A percentile compares a stretch with the other conserved stretches of the same genome.
These are phyloP conservation scores for Leccinum fuscescens DNA, from an alignment of 1,284 basidiomycete genomes.

Conservation along the genomic window DNA sequence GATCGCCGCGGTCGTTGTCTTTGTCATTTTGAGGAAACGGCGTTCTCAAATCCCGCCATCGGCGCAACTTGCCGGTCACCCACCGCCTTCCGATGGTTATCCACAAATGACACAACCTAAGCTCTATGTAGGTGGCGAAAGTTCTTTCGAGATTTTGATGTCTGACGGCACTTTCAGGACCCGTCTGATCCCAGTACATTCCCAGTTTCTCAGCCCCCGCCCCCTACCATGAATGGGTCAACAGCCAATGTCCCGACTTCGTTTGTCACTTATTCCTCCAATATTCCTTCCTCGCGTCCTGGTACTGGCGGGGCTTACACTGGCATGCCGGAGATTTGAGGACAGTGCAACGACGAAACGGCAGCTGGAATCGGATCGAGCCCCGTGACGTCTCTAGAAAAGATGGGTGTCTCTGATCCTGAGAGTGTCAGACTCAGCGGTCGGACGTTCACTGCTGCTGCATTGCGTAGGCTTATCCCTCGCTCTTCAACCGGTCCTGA, in stretches of 20 bases:
- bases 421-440: background rate
- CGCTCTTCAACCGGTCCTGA: too few relatives aligned
- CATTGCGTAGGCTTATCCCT: background rate
- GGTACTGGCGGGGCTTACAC: constrained; percentile 23
- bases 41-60: constrained; percentile 12
- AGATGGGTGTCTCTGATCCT: too few relatives aligned
- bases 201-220: constrained; percentile 23
- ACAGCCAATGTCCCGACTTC: constrained; percentile 8
- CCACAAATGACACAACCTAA: constrained; percentile 27
- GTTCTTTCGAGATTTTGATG: background rate
- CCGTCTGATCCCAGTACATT: constrained; percentile 36
- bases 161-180: constrained; percentile 21
- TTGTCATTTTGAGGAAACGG: too few relatives aligned
- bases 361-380: too few relatives aligned
- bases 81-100: background rate
- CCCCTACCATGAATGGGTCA: constrained; percentile 2
- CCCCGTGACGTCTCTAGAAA: too few relatives aligned
- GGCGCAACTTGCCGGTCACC: constrained; percentile 7
- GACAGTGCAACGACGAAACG: too few relatives aligned
- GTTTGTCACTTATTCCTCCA: constrained; percentile 11
- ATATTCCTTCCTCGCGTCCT: background rate
- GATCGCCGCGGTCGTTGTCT: too few relatives aligned
- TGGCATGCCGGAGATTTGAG: constrained; percentile 30
- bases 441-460: background rate
- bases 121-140: constrained; percentile 29